Conservation (phyloP, 345 rosid genomes). For the Melaleuca alternifolia region DNA sequence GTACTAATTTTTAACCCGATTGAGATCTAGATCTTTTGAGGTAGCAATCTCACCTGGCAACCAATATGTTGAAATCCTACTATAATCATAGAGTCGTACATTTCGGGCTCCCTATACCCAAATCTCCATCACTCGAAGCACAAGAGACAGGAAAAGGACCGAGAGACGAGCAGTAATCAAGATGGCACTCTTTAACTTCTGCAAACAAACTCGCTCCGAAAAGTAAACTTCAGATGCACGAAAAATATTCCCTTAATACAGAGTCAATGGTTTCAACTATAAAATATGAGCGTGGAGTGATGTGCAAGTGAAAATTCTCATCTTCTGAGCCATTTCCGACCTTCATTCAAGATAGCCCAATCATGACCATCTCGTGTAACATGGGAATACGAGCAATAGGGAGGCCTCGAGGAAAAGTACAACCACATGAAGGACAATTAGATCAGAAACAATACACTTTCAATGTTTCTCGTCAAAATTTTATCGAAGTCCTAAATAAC, state of each 20-base stretch:
- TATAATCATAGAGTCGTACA: not conserved
- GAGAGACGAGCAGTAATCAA: not conserved
- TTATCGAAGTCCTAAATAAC: not conserved
- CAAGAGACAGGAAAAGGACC: too few species aligned
- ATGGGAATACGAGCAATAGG: not conserved
- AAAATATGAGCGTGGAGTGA: too few species aligned
- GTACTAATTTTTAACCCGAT: not conserved
- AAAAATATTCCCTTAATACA: too few species aligned
- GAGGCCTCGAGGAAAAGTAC: not conserved
- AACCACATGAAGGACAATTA: not conserved
- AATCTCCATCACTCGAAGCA: not conserved
- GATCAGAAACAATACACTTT: not conserved
- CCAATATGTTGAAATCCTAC: not conserved
- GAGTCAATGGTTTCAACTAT: too few species aligned
- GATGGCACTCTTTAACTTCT: not conserved
- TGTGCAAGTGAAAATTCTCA: too few species aligned
- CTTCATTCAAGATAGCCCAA: not conserved
- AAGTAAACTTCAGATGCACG: not conserved
- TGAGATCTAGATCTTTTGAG: not conserved
- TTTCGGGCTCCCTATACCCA: not conserved
- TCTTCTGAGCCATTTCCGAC: not conserved
- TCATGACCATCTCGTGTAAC: not conserved
- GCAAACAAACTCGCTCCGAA: too few species aligned
- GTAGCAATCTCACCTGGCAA: not conserved
- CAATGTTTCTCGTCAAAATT: not conserved